Conservation (phyloP, 1,284 basidiomycete genomes). For the Singerocomus inundabilis region DNA sequence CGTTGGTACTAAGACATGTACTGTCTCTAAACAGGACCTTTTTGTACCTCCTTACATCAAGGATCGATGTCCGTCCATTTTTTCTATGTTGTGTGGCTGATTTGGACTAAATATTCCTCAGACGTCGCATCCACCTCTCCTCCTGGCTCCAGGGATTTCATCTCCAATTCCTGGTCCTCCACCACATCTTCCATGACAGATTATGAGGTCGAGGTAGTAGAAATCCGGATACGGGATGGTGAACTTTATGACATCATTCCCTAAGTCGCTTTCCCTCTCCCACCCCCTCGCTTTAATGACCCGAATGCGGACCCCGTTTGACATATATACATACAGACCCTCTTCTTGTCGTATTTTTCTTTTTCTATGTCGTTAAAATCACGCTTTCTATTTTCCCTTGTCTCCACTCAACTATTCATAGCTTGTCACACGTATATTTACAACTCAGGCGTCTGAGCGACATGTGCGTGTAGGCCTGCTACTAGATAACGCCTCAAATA, state of each 20-base stretch:
- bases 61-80: slow-evolving; percentile 68
- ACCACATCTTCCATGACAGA: slow-evolving; percentile 60
- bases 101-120: slow-evolving; percentile 28
- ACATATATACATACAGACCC: slow-evolving; percentile 13
- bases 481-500: slow-evolving; percentile 19
- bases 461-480: slow-evolving; percentile 3
- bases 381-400: slow-evolving; percentile 7
- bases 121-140: slow-evolving; percentile 81
- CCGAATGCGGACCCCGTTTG: slow-evolving; percentile 11
- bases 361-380: slow-evolving; percentile 8
- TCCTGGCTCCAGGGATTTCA: slow-evolving; percentile 60
- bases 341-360: slow-evolving; percentile 2
- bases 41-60: slow-evolving; percentile 85
- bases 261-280: slow-evolving; percentile 32
- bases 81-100: slow-evolving; percentile 9
- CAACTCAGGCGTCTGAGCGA: slow-evolving; percentile 5
- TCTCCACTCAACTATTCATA: not conserved
- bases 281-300: slow-evolving; percentile 10
- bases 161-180: slow-evolving; percentile 67
- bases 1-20: slow-evolving; percentile 5
- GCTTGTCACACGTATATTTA: slow-evolving; percentile 7
- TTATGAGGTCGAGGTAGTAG: slow-evolving; percentile 81
- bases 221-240: slow-evolving; percentile 75
- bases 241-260: slow-evolving; percentile 76
- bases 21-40: slow-evolving; percentile 52